Conservation (phyloP, 352 stramenopile species). For the Lagenidium giganteum region DNA sequence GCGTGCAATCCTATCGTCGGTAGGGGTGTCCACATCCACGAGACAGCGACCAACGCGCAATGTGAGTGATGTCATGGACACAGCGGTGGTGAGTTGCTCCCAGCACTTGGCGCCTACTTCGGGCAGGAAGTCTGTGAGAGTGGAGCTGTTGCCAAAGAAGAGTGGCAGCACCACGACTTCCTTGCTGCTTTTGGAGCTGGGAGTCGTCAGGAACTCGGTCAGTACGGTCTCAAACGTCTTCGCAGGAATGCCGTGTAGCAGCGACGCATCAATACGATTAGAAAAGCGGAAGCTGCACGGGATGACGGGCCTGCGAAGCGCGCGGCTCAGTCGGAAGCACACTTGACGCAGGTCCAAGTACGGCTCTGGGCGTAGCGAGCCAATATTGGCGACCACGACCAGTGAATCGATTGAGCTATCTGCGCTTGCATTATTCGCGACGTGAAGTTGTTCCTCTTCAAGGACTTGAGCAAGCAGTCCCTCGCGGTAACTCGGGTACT, state of each 20-base stretch:
- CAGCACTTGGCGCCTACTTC: slow-evolving; percentile 47
- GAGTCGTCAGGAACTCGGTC: slow-evolving; percentile 33
- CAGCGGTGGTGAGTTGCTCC: slow-evolving; percentile 1
- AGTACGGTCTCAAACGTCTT: slow-evolving; percentile 67
- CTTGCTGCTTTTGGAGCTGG: slow-evolving; percentile 2
- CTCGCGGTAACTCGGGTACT: slow-evolving; percentile 80
- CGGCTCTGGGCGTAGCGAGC: slow-evolving; percentile 59
- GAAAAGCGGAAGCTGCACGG: slow-evolving; percentile 80
- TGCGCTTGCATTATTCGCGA: slow-evolving; percentile 1
- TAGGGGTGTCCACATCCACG: slow-evolving; percentile 37
- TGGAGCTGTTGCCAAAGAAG: slow-evolving; percentile 76
- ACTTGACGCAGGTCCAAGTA: slow-evolving; percentile 75
- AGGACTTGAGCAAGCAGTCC: slow-evolving; percentile 73
- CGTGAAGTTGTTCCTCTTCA: slow-evolving; percentile 46
- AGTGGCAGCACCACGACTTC: slow-evolving; percentile 65
- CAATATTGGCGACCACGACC: slow-evolving; percentile 70
- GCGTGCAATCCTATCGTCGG: slow-evolving; percentile 52
- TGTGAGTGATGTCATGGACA: slow-evolving; percentile 14
- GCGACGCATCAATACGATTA: slow-evolving; percentile 45
- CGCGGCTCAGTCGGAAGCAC: slow-evolving; percentile 54
- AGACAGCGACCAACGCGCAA: slow-evolving; percentile 50
- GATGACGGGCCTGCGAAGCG: slow-evolving; percentile 44
- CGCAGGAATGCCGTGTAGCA: slow-evolving; percentile 59
- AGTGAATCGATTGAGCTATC: slow-evolving; percentile 13
- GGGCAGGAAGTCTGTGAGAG: slow-evolving; percentile 73